Conservation (phyloP, 192 early-diverging fungal species). For the Podila horticola region DNA sequence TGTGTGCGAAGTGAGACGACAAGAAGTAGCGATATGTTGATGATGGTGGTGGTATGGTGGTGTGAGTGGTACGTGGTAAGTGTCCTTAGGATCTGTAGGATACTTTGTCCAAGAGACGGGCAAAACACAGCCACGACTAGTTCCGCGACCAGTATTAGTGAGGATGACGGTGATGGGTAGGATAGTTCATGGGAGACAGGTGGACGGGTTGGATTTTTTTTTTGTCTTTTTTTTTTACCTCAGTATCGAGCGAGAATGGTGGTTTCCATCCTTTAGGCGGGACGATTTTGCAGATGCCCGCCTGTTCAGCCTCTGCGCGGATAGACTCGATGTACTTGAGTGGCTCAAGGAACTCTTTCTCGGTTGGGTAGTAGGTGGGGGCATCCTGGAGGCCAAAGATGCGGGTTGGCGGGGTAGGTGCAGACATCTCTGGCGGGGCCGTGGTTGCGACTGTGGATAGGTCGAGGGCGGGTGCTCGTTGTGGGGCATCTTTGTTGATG, state of each 20-base stretch:
- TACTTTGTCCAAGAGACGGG: no score
- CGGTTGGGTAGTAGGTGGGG: slow-evolving; percentile 83
- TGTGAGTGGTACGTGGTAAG: no score
- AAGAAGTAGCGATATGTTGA: no score
- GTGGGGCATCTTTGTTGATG: not conserved
- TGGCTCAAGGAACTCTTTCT: slow-evolving; percentile 87
- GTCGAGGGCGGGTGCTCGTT: slow-evolving; percentile 29
- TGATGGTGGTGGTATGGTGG: no score
- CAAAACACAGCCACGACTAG: no score
- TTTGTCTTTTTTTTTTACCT: slow-evolving; percentile 53
- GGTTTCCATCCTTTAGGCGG: slow-evolving; percentile 90
- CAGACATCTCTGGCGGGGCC: slow-evolving; percentile 22
- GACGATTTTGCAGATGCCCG: slow-evolving; percentile 93
- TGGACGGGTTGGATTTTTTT: no score
- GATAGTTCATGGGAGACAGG: no score
- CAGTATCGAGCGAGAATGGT: slow-evolving; percentile 83
- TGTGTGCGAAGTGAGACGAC: no score
- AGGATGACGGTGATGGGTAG: no score
- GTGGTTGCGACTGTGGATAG: slow-evolving; percentile 33
- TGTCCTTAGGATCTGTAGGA: no score
- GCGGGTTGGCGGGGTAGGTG: slow-evolving; percentile 25
- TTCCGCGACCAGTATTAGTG: no score
- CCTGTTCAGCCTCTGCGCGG: slow-evolving; percentile 74
- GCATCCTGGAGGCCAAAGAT: slow-evolving; percentile 81
- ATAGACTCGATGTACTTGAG: slow-evolving; percentile 89